phyloP scores from a whole-genome alignment of 2,329 filamentous ascomycete species.

The Fusarium equiseti region DNA sequence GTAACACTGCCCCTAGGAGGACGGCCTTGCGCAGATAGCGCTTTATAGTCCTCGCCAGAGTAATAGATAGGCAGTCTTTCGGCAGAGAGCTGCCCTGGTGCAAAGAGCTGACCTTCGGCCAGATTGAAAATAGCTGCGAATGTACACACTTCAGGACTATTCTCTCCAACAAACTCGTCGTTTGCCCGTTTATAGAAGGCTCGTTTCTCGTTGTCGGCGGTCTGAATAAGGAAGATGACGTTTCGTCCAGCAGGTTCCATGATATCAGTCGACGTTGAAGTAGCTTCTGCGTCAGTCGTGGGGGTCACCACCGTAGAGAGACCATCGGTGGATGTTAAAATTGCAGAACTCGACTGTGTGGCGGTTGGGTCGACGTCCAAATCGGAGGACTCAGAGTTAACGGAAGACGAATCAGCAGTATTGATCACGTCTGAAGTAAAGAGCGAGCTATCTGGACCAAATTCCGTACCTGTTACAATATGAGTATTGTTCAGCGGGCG shows the following conservation, averaged over 20 bases:
- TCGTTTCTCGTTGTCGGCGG: background rate
- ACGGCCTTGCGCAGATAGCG: background rate
- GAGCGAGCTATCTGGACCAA: background rate
- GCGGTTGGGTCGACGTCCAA: background rate
- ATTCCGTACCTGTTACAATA: background rate
- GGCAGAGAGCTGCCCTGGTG: background rate
- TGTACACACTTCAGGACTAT: background rate
- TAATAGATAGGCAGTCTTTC: background rate
- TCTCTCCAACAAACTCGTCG: background rate
- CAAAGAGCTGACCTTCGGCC: background rate
- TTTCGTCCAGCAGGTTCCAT: background rate
- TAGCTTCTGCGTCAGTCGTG: background rate
- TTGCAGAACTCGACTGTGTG: background rate
- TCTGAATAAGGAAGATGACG: background rate
- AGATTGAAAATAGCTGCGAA: slow-evolving; percentile 2
- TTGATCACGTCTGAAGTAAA: background rate
- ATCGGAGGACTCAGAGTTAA: background rate
- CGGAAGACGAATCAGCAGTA: background rate
- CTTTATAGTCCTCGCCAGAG: background rate
- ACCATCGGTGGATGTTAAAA: background rate
- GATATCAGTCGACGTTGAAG: background rate
- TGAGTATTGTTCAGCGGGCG: background rate
- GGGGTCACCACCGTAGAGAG: background rate
- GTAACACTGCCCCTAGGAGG: background rate
- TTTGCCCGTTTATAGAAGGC: background rate